Conservation (phyloP, 202 grass and related monocot species). For the Digitaria exilis region DNA sequence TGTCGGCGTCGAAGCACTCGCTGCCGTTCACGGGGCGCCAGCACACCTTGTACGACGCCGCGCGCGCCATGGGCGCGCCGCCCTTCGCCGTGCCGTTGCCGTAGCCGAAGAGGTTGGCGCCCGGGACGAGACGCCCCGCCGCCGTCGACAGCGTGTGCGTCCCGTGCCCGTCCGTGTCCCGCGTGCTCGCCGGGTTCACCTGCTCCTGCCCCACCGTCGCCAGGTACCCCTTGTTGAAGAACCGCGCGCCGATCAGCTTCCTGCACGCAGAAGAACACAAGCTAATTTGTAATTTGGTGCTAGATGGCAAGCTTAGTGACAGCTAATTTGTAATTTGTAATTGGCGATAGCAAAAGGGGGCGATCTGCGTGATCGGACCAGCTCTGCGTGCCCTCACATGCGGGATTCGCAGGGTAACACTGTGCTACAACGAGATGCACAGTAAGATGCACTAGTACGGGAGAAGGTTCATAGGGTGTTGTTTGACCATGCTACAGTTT, state of each 20-base stretch:
- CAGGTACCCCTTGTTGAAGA: slow-evolving; percentile 86
- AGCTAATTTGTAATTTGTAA: no score
- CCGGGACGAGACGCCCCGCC: slow-evolving; percentile 57
- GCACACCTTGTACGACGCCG: slow-evolving; percentile 93
- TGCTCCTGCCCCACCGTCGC: slow-evolving; percentile 30
- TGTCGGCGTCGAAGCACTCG: slow-evolving; percentile 88
- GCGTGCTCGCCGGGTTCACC: slow-evolving; percentile 39
- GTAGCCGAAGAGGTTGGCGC: slow-evolving; percentile 72
- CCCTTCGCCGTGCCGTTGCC: slow-evolving; percentile 93
- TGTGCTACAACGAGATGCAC: neutral
- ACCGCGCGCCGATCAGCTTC: slow-evolving; percentile 86
- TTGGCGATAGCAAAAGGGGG: neutral
- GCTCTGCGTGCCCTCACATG: slow-evolving; percentile 25
- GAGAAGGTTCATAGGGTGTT: no score
- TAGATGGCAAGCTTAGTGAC: neutral
- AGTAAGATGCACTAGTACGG: no score
- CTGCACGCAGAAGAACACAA: slow-evolving; percentile 1
- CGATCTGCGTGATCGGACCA: slow-evolving; percentile 7
- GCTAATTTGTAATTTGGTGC: neutral
- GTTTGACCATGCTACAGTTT: no score
- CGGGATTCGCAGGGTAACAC: neutral
- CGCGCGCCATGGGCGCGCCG: slow-evolving; percentile 60
- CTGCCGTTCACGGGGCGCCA: slow-evolving; percentile 79
- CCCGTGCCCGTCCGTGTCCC: slow-evolving; percentile 82
- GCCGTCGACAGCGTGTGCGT: slow-evolving; percentile 94